These are phyloP conservation scores for Dactylellina cionopaga DNA, from an alignment of 2,329 filamentous ascomycete species.

Conservation along the genomic window DNA sequence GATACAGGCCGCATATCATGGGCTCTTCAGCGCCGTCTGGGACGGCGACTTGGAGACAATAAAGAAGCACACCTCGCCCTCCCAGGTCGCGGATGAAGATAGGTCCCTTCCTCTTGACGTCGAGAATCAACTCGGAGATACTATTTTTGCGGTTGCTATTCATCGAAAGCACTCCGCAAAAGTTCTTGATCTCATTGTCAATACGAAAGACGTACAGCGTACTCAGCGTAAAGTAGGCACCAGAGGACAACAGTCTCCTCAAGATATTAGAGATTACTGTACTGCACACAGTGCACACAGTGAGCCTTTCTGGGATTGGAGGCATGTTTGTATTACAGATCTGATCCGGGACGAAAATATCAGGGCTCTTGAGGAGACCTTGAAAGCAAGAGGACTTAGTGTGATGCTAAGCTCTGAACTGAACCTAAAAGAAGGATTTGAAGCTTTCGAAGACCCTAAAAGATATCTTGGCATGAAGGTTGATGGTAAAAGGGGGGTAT, in stretches of 20 bases:
- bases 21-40: conserved; percentile 76
- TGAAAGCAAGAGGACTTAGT: not conserved
- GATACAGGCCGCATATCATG: not conserved
- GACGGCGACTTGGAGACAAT: conserved; percentile 64
- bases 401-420: not conserved
- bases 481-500: too few species aligned
- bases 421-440: not conserved
- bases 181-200: too few species aligned
- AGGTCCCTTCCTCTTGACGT: conserved; percentile 71
- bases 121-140: conserved; percentile 63
- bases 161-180: too few species aligned
- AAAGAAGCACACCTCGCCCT: not conserved
- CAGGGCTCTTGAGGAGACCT: not conserved
- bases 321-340: not conserved
- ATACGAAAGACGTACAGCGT: too few species aligned
- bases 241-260: too few species aligned
- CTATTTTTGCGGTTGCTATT: too few species aligned
- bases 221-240: too few species aligned
- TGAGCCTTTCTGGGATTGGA: conserved; percentile 62
- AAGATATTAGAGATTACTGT: too few species aligned
- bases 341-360: not conserved
- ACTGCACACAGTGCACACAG: too few species aligned
- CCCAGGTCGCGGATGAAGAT: conserved; percentile 65
- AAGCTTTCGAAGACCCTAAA: not conserved
- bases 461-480: not conserved